phyloP scores from a whole-genome alignment of 2,329 filamentous ascomycete genomes.

The Colletotrichum tofieldiae region DNA sequence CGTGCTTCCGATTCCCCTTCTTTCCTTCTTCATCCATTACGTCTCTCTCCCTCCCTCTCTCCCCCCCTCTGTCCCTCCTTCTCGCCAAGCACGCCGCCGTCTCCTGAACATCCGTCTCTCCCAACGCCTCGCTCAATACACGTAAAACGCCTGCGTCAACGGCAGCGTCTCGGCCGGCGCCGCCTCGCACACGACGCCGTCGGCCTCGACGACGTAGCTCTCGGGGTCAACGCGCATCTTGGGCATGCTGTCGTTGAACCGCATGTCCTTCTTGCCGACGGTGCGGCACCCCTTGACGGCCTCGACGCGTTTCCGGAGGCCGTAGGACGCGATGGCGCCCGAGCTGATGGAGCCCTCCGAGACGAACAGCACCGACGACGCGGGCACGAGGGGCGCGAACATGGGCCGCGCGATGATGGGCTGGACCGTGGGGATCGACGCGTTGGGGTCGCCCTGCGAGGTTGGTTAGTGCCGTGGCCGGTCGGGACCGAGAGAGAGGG shows the following conservation, averaged over 20 bases:
- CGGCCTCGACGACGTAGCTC: slow-evolving; percentile 88
- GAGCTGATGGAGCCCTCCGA: slow-evolving; percentile 78
- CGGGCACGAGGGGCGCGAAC: slow-evolving; percentile 83
- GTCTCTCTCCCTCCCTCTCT: background rate
- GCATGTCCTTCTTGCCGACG: slow-evolving; percentile 90
- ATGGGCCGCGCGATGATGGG: slow-evolving; percentile 88
- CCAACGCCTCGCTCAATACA: slow-evolving; percentile 69
- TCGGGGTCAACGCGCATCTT: slow-evolving; percentile 94
- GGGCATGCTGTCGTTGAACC: slow-evolving; percentile 87
- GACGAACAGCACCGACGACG: slow-evolving; percentile 86
- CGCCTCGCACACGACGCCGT: slow-evolving; percentile 81
- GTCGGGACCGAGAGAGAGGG: slow-evolving; percentile 12
- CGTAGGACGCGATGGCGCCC: slow-evolving; percentile 80
- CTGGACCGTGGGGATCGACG: slow-evolving; percentile 89
- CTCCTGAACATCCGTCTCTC: too few relatives aligned
- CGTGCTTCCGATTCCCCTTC: background rate
- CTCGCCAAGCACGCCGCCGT: background rate
- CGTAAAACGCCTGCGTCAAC: slow-evolving; percentile 82
- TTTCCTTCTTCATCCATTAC: background rate
- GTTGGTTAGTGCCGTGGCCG: background rate
- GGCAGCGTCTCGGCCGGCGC: slow-evolving; percentile 81
- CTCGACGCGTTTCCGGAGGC: slow-evolving; percentile 84
- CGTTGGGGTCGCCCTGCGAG: slow-evolving; percentile 82
- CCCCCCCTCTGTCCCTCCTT: slow-evolving; percentile 30
- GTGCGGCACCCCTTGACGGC: slow-evolving; percentile 82